phyloP scores from a whole-genome alignment of 2,329 filamentous ascomycete species.

The Pyricularia grisea region DNA sequence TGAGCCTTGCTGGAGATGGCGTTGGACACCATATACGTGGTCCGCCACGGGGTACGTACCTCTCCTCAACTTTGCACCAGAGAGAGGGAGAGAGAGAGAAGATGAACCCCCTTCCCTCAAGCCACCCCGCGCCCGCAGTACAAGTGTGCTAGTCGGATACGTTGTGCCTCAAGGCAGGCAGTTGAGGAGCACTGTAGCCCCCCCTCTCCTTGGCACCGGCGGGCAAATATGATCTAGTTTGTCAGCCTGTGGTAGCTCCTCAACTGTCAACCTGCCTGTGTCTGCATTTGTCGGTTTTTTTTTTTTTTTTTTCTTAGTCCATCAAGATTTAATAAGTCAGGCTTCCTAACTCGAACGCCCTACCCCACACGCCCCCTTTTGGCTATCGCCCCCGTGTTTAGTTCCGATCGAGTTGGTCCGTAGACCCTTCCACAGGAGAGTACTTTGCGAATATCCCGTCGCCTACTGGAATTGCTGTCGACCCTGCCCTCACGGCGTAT shows the following conservation, averaged over 20 bases:
- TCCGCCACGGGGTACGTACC: neutral
- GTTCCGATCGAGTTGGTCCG: slow-evolving; percentile 87
- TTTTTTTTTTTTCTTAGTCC: neutral
- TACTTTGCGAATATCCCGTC: slow-evolving; percentile 67
- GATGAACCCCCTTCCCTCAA: neutral
- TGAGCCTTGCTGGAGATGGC: neutral
- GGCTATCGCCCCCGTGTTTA: slow-evolving; percentile 23
- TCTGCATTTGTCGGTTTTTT: neutral
- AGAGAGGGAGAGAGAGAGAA: too few species aligned
- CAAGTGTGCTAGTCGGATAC: neutral
- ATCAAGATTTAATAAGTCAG: neutral
- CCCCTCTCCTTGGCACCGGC: neutral
- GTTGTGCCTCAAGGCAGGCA: neutral
- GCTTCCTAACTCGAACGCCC: neutral
- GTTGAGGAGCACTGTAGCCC: neutral
- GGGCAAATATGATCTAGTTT: neutral
- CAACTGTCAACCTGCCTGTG: neutral
- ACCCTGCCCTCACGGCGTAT: slow-evolving; percentile 79
- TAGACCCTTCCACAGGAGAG: slow-evolving; percentile 69
- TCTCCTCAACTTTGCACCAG: neutral
- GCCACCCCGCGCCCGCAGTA: neutral
- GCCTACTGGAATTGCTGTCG: slow-evolving; percentile 79
- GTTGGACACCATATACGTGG: neutral
- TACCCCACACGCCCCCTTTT: neutral
- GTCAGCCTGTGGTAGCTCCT: neutral